Base-by-base conservation (phyloP, 73 alveolate genomes). In the Tetrahymena malaccensis region DNA sequence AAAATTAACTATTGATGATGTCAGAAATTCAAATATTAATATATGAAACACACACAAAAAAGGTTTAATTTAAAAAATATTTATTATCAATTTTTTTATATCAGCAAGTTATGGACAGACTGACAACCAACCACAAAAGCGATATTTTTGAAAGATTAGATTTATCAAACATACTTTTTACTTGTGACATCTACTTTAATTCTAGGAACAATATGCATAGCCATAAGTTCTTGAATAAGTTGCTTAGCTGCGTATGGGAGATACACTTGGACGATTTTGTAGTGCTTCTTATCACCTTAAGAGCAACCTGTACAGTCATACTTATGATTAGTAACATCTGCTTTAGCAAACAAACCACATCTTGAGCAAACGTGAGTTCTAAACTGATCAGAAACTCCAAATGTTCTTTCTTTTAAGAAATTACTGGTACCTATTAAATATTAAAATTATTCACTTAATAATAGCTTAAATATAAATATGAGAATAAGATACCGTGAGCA, bases 181-280 rank as follows among this genome's bases (percentile, higher is more conserved):
- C 37, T 70, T 25, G 89, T 70, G 31, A 70, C 89, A 93, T 43
- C 95, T 22, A 93, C 56, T 57, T 50, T 94, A 21, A 99, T 96
- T 94, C 99, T 98, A 16, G 99, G 99, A 10, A 99, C 98, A 83
- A 99, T 98, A 96, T 98, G 98, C 99, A 99, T 99, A 44, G 99
- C 99, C 98, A 99, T 97, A 55, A 99, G 97, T 97, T 99, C 99
- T 96, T 99, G 99, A 96, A 99, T 96, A 58, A 99, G 95, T 84
- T 99, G 97, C 97, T 99, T 99, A 96, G 99, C 99, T 35, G 99
- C 99, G 95, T 99, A 99, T 43, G 99, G 99, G 43, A 99, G 97
- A 96, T 96, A 96, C 35, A 99, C 99, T 96, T 98, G 98, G 50
- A 97, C 96, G 15, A 98, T 98, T 84, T 97, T 96, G 43, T 84